These are phyloP conservation scores for Coemansia javaensis DNA, from an alignment of 192 early-diverging fungal species.

Conservation along the genomic window DNA sequence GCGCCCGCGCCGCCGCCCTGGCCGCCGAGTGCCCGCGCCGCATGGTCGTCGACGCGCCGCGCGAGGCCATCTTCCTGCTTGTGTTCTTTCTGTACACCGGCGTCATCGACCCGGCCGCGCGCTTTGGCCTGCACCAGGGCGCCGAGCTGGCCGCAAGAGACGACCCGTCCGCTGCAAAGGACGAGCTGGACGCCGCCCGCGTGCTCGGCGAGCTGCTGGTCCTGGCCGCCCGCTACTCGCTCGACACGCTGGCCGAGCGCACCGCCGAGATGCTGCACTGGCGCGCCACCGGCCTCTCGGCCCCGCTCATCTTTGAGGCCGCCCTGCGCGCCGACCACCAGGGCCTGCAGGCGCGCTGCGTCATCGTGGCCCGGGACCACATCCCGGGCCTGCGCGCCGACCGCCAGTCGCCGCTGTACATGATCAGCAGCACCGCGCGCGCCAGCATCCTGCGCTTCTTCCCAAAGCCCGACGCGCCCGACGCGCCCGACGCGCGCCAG, in stretches of 20 bases:
- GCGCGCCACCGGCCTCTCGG: slow-evolving; percentile 53
- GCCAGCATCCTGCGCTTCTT: slow-evolving; percentile 35
- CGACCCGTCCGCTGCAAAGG: slow-evolving; percentile 10
- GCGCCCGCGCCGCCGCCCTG: slow-evolving; percentile 5
- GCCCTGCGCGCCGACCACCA: slow-evolving; percentile 62
- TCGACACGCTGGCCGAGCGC: slow-evolving; percentile 55
- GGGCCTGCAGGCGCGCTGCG: slow-evolving; percentile 55
- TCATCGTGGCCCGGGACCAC: slow-evolving; percentile 27
- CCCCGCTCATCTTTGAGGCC: slow-evolving; percentile 54
- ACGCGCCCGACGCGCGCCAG: background rate
- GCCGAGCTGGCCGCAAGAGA: slow-evolving; percentile 9
- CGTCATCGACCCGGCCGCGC: slow-evolving; percentile 61
- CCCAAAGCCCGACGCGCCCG: slow-evolving; percentile 21
- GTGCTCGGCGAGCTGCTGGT: slow-evolving; percentile 62
- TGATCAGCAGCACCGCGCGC: slow-evolving; percentile 26
- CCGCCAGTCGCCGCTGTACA: slow-evolving; percentile 30
- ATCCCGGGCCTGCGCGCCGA: slow-evolving; percentile 23
- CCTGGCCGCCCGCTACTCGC: slow-evolving; percentile 58
- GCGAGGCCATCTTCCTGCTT: slow-evolving; percentile 56
- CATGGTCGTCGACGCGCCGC: slow-evolving; percentile 33
- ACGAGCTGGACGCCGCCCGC: slow-evolving; percentile 19
- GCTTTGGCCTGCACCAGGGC: slow-evolving; percentile 55
- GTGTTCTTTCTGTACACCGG: slow-evolving; percentile 67
- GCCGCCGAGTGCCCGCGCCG: slow-evolving; percentile 37
- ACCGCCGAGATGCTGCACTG: slow-evolving; percentile 59